These are phyloP conservation scores for Neobulgaria alba DNA, from an alignment of 2,329 filamentous ascomycete species.

Conservation along the genomic window DNA sequence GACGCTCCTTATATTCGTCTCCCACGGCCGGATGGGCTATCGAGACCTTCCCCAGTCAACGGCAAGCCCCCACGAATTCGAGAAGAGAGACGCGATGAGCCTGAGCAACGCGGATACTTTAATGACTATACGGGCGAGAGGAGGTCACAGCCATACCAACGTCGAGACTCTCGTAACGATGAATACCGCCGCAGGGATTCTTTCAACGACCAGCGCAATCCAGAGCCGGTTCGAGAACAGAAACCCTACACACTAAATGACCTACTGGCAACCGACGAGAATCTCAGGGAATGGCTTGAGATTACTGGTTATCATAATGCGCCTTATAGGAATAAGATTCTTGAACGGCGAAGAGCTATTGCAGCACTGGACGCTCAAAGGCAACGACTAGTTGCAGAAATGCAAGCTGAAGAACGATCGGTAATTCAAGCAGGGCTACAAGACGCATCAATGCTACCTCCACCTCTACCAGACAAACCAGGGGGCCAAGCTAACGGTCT, in stretches of 20 bases:
- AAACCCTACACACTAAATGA: slow-evolving; percentile 18
- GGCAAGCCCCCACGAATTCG: slow-evolving; percentile 11
- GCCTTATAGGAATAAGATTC: slow-evolving; percentile 27
- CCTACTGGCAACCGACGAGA: slow-evolving; percentile 21
- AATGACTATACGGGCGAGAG: slow-evolving; percentile 14
- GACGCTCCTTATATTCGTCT: too few species aligned
- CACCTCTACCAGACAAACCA: slow-evolving; percentile 17
- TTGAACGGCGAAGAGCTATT: slow-evolving; percentile 23
- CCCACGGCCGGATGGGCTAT: too few species aligned
- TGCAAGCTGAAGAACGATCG: slow-evolving; percentile 21
- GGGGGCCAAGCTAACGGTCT: slow-evolving; percentile 5
- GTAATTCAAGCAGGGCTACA: slow-evolving; percentile 3
- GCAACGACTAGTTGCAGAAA: slow-evolving; percentile 23
- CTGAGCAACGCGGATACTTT: slow-evolving; percentile 8
- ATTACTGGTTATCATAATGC: slow-evolving; percentile 30
- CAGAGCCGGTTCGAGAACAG: slow-evolving; percentile 13
- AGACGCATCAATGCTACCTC: slow-evolving; percentile 18
- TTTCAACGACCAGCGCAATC: slow-evolving; percentile 7
- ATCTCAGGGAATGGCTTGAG: slow-evolving; percentile 31
- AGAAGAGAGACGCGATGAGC: slow-evolving; percentile 18
- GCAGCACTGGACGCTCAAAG: slow-evolving; percentile 28
- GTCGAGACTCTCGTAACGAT: slow-evolving; percentile 16
- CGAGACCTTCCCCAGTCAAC: slow-evolving; percentile 8
- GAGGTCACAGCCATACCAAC: slow-evolving; percentile 9
- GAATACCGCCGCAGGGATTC: slow-evolving; percentile 11